Evolutionary conservation across 345 rosid genomes (phyloP).

Genomic region (Salix exigua): DNA sequence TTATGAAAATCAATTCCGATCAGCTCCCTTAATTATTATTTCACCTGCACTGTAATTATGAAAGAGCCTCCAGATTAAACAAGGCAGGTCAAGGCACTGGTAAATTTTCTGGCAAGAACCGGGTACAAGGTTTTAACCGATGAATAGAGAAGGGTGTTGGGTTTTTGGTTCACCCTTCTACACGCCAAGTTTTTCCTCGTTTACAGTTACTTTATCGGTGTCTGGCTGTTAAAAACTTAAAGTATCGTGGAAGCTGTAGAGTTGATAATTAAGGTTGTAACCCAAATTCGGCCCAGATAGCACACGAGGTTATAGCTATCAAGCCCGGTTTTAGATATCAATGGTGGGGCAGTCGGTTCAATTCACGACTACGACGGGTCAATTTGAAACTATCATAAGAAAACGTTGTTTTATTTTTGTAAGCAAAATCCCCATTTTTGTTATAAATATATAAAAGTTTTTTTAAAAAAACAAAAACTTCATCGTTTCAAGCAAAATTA

Average conservation of each 20-base stretch:
- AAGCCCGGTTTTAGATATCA: accelerated
- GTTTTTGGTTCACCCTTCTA: neutral
- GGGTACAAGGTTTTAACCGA: neutral
- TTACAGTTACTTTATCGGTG: neutral
- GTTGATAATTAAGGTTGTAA: neutral
- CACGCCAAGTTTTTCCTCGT: neutral
- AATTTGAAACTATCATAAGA: no score
- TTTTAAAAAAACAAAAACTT: no score
- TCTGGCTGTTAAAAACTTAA: neutral
- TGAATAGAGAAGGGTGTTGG: neutral
- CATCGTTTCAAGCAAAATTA: no score
- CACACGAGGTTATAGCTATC: no score
- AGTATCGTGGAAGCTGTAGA: neutral
- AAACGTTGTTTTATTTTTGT: accelerated
- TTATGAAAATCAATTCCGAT: neutral
- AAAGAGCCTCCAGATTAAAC: neutral
- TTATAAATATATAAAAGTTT: no score
- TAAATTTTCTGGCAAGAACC: neutral
- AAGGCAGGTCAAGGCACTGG: neutral
- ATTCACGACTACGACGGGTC: no score
- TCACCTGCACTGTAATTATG: neutral
- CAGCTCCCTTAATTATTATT: neutral
- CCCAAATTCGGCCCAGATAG: neutral
- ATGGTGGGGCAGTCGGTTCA: no score
- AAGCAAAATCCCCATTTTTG: no score